phyloP scores from a whole-genome alignment of 2,329 filamentous ascomycete genomes.

The Akanthomyces lecanii region DNA sequence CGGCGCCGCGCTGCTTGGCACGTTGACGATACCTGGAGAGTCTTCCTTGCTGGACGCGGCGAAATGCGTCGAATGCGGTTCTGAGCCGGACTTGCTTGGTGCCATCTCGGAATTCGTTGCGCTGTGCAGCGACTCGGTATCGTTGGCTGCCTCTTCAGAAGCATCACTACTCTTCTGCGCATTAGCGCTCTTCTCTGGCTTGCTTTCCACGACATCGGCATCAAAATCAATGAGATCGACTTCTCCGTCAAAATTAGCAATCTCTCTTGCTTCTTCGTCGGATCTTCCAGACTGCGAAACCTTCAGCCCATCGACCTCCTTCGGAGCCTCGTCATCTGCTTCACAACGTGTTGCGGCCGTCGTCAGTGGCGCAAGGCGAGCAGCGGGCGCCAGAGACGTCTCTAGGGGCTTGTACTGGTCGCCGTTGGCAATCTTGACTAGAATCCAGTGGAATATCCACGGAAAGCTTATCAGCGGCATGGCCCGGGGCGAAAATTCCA shows the following conservation, averaged over 20 bases:
- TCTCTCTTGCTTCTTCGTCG: too few relatives aligned
- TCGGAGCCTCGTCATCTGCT: too few relatives aligned
- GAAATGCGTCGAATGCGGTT: background rate
- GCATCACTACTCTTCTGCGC: too few relatives aligned
- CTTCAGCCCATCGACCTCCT: too few relatives aligned
- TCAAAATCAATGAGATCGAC: background rate
- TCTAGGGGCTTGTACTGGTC: conserved; percentile 21
- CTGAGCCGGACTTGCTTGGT: background rate
- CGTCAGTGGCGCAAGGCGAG: background rate
- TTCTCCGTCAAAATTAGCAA: background rate
- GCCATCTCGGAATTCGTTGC: background rate
- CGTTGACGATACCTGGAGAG: too few relatives aligned
- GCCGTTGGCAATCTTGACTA: conserved; percentile 31
- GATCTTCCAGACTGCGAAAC: background rate
- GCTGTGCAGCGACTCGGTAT: background rate
- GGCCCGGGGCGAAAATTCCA: conserved; percentile 18
- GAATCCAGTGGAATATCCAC: conserved; percentile 75
- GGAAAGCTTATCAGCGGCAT: conserved; percentile 86
- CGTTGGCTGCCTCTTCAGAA: background rate
- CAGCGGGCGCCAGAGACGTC: background rate
- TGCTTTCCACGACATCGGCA: background rate
- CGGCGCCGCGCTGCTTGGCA: background rate
- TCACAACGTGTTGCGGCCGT: background rate
- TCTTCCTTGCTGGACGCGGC: background rate
- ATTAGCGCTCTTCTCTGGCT: background rate